Evolutionary conservation across 2,329 filamentous ascomycete species (phyloP), one percentile per base, ranked within the genome.

Genomic region (Aspergillus sp.): DNA sequence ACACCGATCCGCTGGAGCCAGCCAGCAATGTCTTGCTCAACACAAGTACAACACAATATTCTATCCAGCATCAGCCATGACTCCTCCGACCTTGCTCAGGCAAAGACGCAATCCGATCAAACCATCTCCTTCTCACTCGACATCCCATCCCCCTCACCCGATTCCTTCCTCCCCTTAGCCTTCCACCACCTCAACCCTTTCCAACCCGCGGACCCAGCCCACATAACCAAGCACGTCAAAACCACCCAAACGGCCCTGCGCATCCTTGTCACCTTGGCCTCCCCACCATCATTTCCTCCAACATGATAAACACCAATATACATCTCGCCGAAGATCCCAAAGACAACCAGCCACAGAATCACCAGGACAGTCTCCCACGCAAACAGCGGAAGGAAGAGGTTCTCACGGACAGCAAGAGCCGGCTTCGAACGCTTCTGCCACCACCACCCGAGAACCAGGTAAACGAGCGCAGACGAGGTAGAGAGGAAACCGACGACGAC

Each of bases 231-330:
- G 74, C 89, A 91, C 51, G 85, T 81, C 54, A 96, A 76, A 75
- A 94, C 90, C 50, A 96, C 83, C 91, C 91, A 96, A 17, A 95
- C 91, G 5, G 92, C 91, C 72, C 89, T 88, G 80, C 93, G 92
- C 92, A 97, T 96, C 60, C 91, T 85, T 67, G 82, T 79, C 60
- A 94, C 84, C 54, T 67, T 71, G 17, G 51, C 53, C 43, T 52
- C 54, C 7, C 49, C 59, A 15, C 56, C 53, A 15, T 43, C 54
- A 4, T 57, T 54, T 19, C 47, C 59, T 28, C 57, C 55, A n/a
- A 48, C 54, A 47, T 59, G 53, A 52, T 65, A 60, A 31, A 63
- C 59, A 28, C 85, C 77, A 72, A 96, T 90, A 81, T 89, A 97
- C 83, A 94, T 87, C 69, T 84, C 87, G 57, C 89, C 93, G 74